phyloP scores from a whole-genome alignment of 495 filamentous ascomycete genomes.

The Haplographium delicatum region DNA sequence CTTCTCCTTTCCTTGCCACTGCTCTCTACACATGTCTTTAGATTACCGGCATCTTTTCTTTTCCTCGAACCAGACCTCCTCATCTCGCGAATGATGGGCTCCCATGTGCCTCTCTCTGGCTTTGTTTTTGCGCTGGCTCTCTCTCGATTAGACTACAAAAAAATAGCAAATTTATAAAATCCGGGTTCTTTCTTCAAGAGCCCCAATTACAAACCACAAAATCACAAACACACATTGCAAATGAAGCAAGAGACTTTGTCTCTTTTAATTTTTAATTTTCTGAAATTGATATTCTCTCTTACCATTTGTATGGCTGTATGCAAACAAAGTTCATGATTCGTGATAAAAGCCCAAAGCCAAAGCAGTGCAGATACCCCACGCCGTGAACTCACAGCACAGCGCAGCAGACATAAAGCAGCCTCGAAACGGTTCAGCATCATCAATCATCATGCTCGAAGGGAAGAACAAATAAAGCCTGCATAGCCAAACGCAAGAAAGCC shows the following conservation, averaged over 20 bases:
- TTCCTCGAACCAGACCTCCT: conserved; percentile 8
- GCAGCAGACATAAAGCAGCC: conserved; percentile 4
- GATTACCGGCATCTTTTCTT: conserved; percentile 14
- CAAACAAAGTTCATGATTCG: conserved; percentile 20
- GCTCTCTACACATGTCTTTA: background rate
- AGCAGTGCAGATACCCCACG: background rate
- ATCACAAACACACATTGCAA: background rate
- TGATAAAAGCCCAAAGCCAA: conserved; percentile 6
- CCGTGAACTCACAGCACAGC: background rate
- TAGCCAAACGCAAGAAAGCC: no score
- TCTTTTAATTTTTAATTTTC: conserved; percentile 13
- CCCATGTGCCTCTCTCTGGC: background rate
- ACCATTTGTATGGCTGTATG: conserved; percentile 15
- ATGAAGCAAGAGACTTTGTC: background rate
- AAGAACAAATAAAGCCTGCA: conserved; percentile 4
- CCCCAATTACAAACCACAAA: background rate
- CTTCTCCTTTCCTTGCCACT: conserved; percentile 16
- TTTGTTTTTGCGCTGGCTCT: conserved; percentile 12
- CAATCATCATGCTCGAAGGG: conserved; percentile 4
- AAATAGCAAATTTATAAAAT: conserved; percentile 20
- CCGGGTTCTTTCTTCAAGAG: background rate
- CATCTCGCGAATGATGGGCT: conserved; percentile 4
- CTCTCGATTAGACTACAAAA: conserved; percentile 17
- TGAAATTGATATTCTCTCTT: background rate
- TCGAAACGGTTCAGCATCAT: conserved; percentile 11